A percentile compares a stretch with the other conserved stretches of the same genome.
Evolutionary conservation across 2,329 filamentous ascomycete genomes (phyloP).

Genomic region (Fusarium decemcellulare): DNA sequence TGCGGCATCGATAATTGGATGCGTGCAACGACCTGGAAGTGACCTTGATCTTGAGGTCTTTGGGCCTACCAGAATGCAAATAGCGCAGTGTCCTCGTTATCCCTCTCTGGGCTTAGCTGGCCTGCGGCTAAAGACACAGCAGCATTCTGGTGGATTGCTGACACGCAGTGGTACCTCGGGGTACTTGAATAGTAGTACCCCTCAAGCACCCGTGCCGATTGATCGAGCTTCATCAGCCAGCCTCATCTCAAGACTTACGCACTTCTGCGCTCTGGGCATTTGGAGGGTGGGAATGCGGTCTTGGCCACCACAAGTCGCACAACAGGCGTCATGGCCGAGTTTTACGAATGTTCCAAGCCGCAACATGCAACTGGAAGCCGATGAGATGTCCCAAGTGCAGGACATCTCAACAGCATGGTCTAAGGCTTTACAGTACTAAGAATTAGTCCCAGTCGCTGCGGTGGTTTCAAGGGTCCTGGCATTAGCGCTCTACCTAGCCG

Average conservation of each 20-base stretch:
- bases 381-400: not conserved
- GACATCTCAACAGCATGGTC: not conserved
- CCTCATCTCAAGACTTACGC: not conserved
- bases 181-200: conserved; percentile 24
- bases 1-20: conserved; percentile 28
- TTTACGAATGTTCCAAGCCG: not conserved
- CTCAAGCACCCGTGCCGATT: not conserved
- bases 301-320: not conserved
- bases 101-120: conserved; percentile 40
- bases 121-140: conserved; percentile 28
- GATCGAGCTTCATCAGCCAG: conserved; percentile 4
- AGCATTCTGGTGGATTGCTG: conserved; percentile 35
- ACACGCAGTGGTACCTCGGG: conserved; percentile 40
- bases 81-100: conserved; percentile 39
- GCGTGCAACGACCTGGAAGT: conserved; percentile 12
- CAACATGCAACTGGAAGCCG: not conserved
- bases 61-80: conserved; percentile 25
- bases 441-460: not conserved
- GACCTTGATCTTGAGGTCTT: conserved; percentile 19
- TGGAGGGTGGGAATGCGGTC: not conserved
- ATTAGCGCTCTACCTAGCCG: not conserved
- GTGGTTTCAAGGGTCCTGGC: not conserved
- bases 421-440: not conserved
- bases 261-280: not conserved
- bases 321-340: not conserved